A percentile compares a stretch with the other conserved stretches of the same genome.
These are phyloP conservation scores for Magnusiomyces suaveolens DNA, from an alignment of 1,139 yeast genomes.

Conservation along the genomic window DNA sequence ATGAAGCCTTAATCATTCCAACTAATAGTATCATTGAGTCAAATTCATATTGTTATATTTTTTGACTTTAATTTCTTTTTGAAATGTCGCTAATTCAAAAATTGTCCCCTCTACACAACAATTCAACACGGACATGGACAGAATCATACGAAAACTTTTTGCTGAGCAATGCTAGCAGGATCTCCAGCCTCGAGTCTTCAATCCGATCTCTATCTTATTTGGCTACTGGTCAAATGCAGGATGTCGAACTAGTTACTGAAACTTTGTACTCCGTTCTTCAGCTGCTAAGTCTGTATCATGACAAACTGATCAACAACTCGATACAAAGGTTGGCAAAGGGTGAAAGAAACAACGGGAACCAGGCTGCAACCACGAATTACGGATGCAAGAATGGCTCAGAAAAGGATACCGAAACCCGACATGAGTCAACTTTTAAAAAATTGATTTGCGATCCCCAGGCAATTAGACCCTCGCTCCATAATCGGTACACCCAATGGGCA, in stretches of 20 bases:
- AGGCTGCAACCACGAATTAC: neutral
- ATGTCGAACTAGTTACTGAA: conserved; percentile 34
- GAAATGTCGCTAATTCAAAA: no score
- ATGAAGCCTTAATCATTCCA: no score
- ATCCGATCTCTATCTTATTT: conserved; percentile 33
- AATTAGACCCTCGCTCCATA: conserved; percentile 26
- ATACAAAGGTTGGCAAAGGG: conserved; percentile 20
- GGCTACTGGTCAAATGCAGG: conserved; percentile 36
- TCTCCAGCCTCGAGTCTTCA: conserved; percentile 33
- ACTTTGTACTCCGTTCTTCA: conserved; percentile 29
- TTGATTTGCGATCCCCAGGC: conserved; percentile 7
- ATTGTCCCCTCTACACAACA: no score
- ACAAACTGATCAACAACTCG: conserved; percentile 30
- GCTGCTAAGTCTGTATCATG: conserved; percentile 34
- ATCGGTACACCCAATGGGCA: conserved; percentile 29
- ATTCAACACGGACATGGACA: no score
- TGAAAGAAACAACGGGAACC: conserved; percentile 2
- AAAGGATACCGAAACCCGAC: conserved; percentile 18
- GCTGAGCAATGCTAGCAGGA: conserved; percentile 32
- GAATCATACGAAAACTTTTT: conserved; percentile 27
- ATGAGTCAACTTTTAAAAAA: conserved; percentile 5
- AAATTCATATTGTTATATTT: no score
- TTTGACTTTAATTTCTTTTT: no score
- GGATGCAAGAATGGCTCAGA: conserved; percentile 17
- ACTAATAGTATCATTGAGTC: no score